Percentiles rank a stretch among this genome's conserved stretches.
These are phyloP conservation scores for Pterocarpus santalinus DNA, from an alignment of 306 rosid species.

Conservation along the genomic window DNA sequence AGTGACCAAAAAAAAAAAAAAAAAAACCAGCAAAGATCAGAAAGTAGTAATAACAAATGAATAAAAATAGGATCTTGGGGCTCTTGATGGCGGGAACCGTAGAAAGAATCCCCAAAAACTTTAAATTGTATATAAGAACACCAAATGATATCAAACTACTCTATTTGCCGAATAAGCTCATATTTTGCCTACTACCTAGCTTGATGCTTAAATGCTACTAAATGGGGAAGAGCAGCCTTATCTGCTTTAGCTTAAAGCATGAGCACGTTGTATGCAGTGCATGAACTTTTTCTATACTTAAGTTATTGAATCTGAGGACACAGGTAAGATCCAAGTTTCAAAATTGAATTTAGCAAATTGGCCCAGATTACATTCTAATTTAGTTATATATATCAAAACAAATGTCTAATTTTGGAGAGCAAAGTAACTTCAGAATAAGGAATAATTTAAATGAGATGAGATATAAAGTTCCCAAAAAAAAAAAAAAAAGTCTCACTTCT, in stretches of 20 bases:
- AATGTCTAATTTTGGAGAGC: neutral
- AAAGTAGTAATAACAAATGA: too few species aligned
- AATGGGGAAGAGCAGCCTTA: neutral
- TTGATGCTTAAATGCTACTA: neutral
- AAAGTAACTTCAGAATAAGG: conserved; percentile 24
- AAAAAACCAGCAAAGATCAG: too few species aligned
- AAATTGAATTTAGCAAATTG: neutral
- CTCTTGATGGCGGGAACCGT: too few species aligned
- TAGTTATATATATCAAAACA: neutral
- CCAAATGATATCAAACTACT: neutral
- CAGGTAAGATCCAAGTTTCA: neutral
- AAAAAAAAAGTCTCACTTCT: conserved; percentile 55
- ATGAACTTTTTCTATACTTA: neutral
- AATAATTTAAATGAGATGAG: conserved; percentile 1
- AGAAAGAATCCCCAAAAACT: neutral
- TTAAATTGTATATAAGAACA: neutral
- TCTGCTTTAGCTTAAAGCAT: conserved; percentile 18
- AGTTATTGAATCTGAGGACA: neutral
- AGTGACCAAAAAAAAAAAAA: too few species aligned
- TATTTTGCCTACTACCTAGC: neutral
- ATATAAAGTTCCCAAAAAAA: conserved; percentile 15
- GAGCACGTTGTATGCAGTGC: neutral
- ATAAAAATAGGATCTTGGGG: too few species aligned
- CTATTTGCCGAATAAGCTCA: conserved; percentile 13
- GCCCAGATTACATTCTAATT: neutral